Evolutionary conservation across 768 basidiomycete species (phyloP), one percentile per base, ranked within the genome.

Genomic region (Termitomyces sp.): DNA sequence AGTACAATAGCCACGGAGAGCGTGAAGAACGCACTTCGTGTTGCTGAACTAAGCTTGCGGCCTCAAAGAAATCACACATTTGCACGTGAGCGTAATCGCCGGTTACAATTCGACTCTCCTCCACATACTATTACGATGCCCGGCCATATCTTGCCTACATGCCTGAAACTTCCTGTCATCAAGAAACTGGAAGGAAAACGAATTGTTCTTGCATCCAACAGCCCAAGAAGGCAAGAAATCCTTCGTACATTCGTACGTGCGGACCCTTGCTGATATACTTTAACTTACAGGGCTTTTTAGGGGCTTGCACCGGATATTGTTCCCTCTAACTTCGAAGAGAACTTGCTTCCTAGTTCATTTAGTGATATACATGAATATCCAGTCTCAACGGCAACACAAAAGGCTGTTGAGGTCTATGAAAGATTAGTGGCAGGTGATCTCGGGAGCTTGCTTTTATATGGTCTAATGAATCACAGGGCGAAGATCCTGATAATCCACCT

Each of bases 331-430:
- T 98, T 98, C 59, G 77, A 81, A 43, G 96, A 98, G 68, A 74
- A 94, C 64, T 73, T 98, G 7, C 73, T 81, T 0, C 71, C 87
- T 30, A 70, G 73, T 10, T 77, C 80, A 1, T 98, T 91, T 65
- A 81, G 83, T 9, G 81, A 88, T 58, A 73, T 83, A 17, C 83
- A 83, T 35, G 85, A 87, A 62, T 90, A 92, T 65, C 85, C 88
- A 0, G 84, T 88, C 7, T 78, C 88, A 5, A 93, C 88, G 0
- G 87, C 87, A 11, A 80, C 77, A 2, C 81, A 87, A 61, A 89
- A 90, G 79, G 95, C 83, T 28, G 84, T 87, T 40, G 90, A 94
- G 67, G 95, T 93, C 21, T 94, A 94, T 65, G 82, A 87, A 68
- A 74, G 84, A n/a, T 74, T 93, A n/a, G 84, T 90, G 47, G 80